Evolutionary conservation across 1,284 basidiomycete species (phyloP).

Genomic region (Xerocomus nothofagi): DNA sequence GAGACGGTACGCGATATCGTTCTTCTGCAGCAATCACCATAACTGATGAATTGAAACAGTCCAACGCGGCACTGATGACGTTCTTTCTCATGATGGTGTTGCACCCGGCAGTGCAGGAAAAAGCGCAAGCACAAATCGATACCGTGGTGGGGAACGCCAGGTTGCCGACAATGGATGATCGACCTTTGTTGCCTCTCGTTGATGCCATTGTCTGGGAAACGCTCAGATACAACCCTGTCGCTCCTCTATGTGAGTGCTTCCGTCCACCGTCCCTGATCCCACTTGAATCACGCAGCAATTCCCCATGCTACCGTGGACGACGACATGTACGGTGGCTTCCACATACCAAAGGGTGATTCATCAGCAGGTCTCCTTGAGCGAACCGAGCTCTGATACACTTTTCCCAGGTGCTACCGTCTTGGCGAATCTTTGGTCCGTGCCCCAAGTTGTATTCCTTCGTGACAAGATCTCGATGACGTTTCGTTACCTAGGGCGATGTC

Average conservation of each 20-base stretch:
- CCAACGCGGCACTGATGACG: slow-evolving; percentile 2
- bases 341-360: slow-evolving; percentile 13
- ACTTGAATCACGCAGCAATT: slow-evolving; percentile 1
- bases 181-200: slow-evolving; percentile 32
- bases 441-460: neutral
- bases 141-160: slow-evolving; percentile 10
- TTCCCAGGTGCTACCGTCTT: slow-evolving; percentile 6
- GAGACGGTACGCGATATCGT: slow-evolving; percentile 13
- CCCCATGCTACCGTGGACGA: slow-evolving; percentile 12
- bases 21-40: neutral
- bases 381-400: neutral
- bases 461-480: neutral
- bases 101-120: slow-evolving; percentile 11
- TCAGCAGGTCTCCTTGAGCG: neutral
- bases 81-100: slow-evolving; percentile 23
- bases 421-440: slow-evolving; percentile 10
- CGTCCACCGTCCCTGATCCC: neutral
- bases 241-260: slow-evolving; percentile 16
- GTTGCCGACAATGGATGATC: slow-evolving; percentile 15
- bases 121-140: slow-evolving; percentile 19
- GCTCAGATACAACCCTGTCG: slow-evolving; percentile 8
- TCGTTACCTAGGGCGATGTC: slow-evolving; percentile 9
- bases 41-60: slow-evolving; percentile 5
- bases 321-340: slow-evolving; percentile 14
- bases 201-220: slow-evolving; percentile 33